Base-by-base conservation (phyloP, 345 rosid genomes). In the Firmiana major region DNA sequence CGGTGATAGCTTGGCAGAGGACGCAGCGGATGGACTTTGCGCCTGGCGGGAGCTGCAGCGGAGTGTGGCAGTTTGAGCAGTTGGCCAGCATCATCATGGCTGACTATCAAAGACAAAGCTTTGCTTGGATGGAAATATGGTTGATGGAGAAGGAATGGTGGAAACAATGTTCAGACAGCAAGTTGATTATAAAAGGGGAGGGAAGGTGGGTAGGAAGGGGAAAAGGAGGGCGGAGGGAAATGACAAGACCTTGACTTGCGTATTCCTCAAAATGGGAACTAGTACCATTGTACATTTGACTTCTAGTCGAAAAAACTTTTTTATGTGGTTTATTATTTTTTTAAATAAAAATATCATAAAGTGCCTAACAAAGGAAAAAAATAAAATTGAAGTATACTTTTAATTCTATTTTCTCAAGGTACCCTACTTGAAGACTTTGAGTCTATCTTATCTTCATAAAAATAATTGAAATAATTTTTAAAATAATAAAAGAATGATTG, bases 1-100 rank as follows among this genome's bases (percentile, higher is more conserved):
- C 79, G 82, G 85, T 84, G 79, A 90, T 16, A 78, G 92, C 89
- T 26, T 63, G 88, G 85, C 98, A 94, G 83, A 94, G 8, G 80
- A 85, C 83, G 83, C 98, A 94, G 83, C 93, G 89, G 71, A 94
- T 93, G 26, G 90, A 86, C 55, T 63, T 63, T 55, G 91, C 97
- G 3, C 89, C 94, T 1, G 88, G 81, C 17, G 97, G 97, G 1
- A 88, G 92, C 80, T 87, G 93, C 46, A 91, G 81, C 22, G 95
- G 86, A 10, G 89, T 86, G 62, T 49, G 90, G 86, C 98, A 93
- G 71, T 80, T 80, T 0, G 98, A 91, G 79, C 98, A 94, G 85
- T 94, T 69, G 3, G 91, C 90, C 4, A 91, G 80, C 85, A 87
- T 71, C 19, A 81, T 26, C 92, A 89, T 85, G 79, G 55, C 22